Conservation (phyloP, 495 filamentous ascomycete species). For the Aspergillus haitiensis region DNA sequence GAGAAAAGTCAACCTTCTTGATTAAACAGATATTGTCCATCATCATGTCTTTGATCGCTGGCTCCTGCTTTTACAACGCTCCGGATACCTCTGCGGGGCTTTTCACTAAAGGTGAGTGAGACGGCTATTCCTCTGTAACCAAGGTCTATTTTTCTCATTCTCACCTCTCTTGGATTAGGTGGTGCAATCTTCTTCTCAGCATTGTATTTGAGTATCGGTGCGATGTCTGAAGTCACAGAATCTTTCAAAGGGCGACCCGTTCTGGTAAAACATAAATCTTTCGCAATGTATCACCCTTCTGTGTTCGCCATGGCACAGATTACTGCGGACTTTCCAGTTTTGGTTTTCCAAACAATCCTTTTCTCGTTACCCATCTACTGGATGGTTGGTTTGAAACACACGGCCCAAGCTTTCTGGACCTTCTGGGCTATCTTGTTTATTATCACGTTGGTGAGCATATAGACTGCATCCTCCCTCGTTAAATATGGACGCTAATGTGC, state of each 20-base stretch:
- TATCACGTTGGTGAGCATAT: slow-evolving; percentile 31
- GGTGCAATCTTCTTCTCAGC: slow-evolving; percentile 70
- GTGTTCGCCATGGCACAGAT: slow-evolving; percentile 72
- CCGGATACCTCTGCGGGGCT: slow-evolving; percentile 44
- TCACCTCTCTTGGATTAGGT: not conserved
- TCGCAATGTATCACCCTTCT: slow-evolving; percentile 73
- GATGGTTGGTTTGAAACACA: slow-evolving; percentile 57
- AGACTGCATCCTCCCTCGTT: not conserved
- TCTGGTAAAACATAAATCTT: slow-evolving; percentile 72
- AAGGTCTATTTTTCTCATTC: no score
- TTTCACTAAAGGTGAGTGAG: slow-evolving; percentile 42
- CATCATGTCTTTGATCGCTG: slow-evolving; percentile 42
- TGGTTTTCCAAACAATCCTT: slow-evolving; percentile 62
- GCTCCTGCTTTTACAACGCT: slow-evolving; percentile 44
- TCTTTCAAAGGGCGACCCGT: slow-evolving; percentile 70
- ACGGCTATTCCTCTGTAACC: no score
- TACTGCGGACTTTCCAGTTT: slow-evolving; percentile 66
- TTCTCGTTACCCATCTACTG: slow-evolving; percentile 75
- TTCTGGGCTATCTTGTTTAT: slow-evolving; percentile 36
- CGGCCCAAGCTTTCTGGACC: slow-evolving; percentile 54
- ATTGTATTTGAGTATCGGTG: slow-evolving; percentile 70
- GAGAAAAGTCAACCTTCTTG: slow-evolving; percentile 58
- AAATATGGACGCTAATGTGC: not conserved
- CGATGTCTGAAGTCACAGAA: slow-evolving; percentile 69
- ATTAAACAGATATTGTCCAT: slow-evolving; percentile 57